These are phyloP conservation scores for Tetrahymena borealis DNA, from an alignment of 73 alveolate species.

Conservation along the genomic window DNA sequence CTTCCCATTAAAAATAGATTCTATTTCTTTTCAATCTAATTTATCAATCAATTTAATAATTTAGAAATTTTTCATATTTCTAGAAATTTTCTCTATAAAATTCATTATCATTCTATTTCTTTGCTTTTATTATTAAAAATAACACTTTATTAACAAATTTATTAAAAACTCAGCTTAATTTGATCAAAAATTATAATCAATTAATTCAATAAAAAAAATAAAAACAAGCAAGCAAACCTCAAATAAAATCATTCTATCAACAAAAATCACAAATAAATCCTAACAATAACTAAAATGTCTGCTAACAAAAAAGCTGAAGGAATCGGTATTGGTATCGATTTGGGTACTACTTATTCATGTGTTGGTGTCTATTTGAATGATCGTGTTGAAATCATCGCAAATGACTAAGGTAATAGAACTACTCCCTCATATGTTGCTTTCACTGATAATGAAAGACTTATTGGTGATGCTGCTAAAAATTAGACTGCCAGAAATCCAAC, in stretches of 20 bases:
- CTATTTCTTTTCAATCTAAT: no score
- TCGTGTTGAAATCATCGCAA: conserved; percentile 78
- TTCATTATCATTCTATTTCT: no score
- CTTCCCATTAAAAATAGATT: no score
- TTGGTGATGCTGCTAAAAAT: conserved; percentile 73
- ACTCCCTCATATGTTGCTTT: conserved; percentile 91
- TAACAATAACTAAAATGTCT: neutral
- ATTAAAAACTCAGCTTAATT: no score
- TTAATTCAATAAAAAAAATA: neutral
- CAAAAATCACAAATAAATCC: no score
- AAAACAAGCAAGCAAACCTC: neutral
- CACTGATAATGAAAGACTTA: conserved; percentile 81
- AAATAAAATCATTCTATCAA: neutral
- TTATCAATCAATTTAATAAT: no score
- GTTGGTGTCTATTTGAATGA: conserved; percentile 79
- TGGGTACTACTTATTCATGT: conserved; percentile 88
- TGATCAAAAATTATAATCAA: neutral
- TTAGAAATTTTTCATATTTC: no score
- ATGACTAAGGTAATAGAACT: conserved; percentile 89
- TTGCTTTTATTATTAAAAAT: no score
- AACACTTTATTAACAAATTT: no score
- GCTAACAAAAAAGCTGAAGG: conserved; percentile 1
- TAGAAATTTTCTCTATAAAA: no score
- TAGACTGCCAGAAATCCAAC: conserved; percentile 67
- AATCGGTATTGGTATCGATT: conserved; percentile 71